Conservation (phyloP, 1,284 basidiomycete species). For the Stygiomarasmius scandens region DNA sequence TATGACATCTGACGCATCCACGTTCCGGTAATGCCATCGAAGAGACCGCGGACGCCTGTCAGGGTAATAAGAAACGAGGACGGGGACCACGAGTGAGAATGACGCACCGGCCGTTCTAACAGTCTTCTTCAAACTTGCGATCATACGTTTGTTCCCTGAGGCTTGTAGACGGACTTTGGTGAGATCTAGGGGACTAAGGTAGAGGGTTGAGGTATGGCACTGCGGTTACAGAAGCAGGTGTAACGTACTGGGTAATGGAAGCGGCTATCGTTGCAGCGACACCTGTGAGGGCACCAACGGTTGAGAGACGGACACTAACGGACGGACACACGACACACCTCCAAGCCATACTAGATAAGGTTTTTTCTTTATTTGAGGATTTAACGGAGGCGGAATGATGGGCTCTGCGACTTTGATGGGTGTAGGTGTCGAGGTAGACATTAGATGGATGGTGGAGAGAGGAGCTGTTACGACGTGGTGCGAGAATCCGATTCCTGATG, state of each 20-base stretch:
- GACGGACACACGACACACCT: constrained; percentile 45
- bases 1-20: constrained; percentile 94
- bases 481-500: too few species aligned
- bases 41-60: constrained; percentile 71
- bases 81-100: neutral
- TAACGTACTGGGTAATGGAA: constrained; percentile 73
- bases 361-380: constrained; percentile 50
- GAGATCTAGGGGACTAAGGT: constrained; percentile 72
- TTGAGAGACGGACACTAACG: neutral
- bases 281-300: constrained; percentile 38
- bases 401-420: neutral
- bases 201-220: neutral
- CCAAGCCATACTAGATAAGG: constrained; percentile 85
- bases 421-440: too few species aligned
- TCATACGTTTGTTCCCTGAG: constrained; percentile 86
- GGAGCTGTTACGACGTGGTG: too few species aligned
- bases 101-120: constrained; percentile 62
- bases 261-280: constrained; percentile 82
- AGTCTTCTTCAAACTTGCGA: constrained; percentile 78
- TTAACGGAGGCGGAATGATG: neutral
- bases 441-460: too few species aligned
- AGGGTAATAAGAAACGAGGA: neutral
- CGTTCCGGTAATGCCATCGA: constrained; percentile 87
- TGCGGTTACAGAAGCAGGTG: constrained; percentile 1
- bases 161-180: constrained; percentile 89